Conservation (phyloP, 2,329 filamentous ascomycete species). For the Paecilomyces fulvus region DNA sequence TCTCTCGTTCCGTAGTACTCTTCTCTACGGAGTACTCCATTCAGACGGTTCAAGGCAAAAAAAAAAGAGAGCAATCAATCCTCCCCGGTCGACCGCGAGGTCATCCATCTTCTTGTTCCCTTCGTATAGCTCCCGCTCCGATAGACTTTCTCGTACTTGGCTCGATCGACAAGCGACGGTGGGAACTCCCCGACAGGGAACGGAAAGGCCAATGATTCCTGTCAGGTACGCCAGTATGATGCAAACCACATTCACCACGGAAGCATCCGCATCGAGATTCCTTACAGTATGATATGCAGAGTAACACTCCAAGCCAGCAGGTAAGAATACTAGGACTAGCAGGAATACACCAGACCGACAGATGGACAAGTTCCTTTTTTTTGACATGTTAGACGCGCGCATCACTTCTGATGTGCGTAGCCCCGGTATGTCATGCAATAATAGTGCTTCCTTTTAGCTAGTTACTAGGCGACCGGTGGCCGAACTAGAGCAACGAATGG, state of each 20-base stretch:
- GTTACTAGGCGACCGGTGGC: not conserved
- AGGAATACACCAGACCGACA: not conserved
- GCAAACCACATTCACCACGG: not conserved
- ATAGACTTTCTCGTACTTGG: not conserved
- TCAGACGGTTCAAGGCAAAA: no score
- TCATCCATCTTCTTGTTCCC: no score
- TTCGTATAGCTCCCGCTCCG: not conserved
- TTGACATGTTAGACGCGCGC: not conserved
- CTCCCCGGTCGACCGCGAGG: no score
- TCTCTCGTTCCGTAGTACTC: no score
- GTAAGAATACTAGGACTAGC: not conserved
- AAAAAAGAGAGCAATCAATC: no score
- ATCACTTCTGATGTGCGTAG: not conserved
- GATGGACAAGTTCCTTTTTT: not conserved
- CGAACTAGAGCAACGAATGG: not conserved
- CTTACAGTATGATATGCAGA: no score
- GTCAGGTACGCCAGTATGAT: not conserved
- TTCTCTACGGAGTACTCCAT: no score
- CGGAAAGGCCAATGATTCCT: not conserved
- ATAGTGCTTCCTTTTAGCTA: not conserved
- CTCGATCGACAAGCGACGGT: not conserved
- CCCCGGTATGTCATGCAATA: not conserved
- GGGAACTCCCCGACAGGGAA: not conserved
- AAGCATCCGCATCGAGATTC: not conserved
- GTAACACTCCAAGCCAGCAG: not conserved